Evolutionary conservation across 371 early-diverging fungal genomes (phyloP), one percentile per base, ranked within the genome.

Genomic region (Mucor irregularis): DNA sequence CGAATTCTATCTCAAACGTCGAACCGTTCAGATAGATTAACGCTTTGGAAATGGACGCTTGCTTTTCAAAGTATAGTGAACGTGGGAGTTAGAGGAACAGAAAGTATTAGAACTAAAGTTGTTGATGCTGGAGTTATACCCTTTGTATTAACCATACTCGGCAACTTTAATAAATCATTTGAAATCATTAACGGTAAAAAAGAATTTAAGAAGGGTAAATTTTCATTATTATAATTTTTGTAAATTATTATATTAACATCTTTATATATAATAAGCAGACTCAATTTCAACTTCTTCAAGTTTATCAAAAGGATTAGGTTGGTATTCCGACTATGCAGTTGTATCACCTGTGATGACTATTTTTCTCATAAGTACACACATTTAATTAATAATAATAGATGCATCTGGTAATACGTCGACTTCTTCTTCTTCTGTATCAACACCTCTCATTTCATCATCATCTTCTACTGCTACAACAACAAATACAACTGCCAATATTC

Each of bases 51-150:
- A 61, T 89, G 90, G 90, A 84, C 91, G 5, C 76, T 93, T 46
- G 86, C 93, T 37, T 92, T 89, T 51, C 91, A 91, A 49, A 90
- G 90, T 49, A 80, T 94, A 8, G 91, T 90, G 59, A 93, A 93
- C 68, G 82, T 93, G 35, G 93, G 94, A 31, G 86, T 93, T 24
- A 79, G 94, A 13, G 95, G 94, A 31, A 86, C 91, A 13, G 84
- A 90, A 42, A 78, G 84, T 31, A 88, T 94, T 38, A 75, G 94
- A 30, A 86, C 88, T 47, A 79, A 93, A 34, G 86, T 94, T 22
- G 94, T 93, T 3, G 88, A 92, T 47, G 90, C 91, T 39, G 93
- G 92, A 4, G 83, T 90, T 53, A 80, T 94, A 21, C 85, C 85
- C 3, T 84, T 92, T 34, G 84, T 93, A 11, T 82, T 91, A 50